phyloP scores from a whole-genome alignment of 2,329 filamentous ascomycete species.

The Nothophoma quercina region DNA sequence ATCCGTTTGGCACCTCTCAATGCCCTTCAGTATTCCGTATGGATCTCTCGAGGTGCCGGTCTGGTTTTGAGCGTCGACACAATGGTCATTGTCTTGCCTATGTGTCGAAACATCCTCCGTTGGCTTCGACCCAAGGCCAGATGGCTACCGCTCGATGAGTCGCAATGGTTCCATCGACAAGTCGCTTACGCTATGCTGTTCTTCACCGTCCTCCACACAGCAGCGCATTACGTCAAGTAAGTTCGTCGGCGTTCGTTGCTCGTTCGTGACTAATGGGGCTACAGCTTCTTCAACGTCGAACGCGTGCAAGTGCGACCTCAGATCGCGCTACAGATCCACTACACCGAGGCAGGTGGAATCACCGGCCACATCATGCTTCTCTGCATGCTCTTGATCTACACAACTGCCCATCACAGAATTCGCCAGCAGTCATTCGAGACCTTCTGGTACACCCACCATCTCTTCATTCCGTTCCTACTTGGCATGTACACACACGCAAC shows the following conservation, averaged over 20 bases:
- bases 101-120: conserved; percentile 90
- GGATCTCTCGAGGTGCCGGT: conserved; percentile 93
- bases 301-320: conserved; percentile 80
- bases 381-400: conserved; percentile 99
- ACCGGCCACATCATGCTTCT: conserved; percentile 97
- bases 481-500: conserved; percentile 95
- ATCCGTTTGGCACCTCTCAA: conserved; percentile 78
- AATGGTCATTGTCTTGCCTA: conserved; percentile 88
- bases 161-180: conserved; percentile 95
- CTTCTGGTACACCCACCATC: conserved; percentile 98
- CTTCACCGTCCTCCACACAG: conserved; percentile 79
- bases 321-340: conserved; percentile 89
- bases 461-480: conserved; percentile 96
- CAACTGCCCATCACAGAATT: conserved; percentile 90
- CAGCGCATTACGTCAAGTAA: conserved; percentile 92
- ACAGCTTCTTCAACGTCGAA: conserved; percentile 94
- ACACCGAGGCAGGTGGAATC: conserved; percentile 84
- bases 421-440: conserved; percentile 97
- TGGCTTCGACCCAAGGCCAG: conserved; percentile 84
- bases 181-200: conserved; percentile 87
- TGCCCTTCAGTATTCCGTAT: conserved; percentile 84
- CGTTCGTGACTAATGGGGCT: background rate
- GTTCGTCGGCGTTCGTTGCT: conserved; percentile 27
- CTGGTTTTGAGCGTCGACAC: conserved; percentile 84
- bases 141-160: conserved; percentile 94